phyloP scores from a whole-genome alignment of 805 yeast species.

The Clavispora vitiphila region DNA sequence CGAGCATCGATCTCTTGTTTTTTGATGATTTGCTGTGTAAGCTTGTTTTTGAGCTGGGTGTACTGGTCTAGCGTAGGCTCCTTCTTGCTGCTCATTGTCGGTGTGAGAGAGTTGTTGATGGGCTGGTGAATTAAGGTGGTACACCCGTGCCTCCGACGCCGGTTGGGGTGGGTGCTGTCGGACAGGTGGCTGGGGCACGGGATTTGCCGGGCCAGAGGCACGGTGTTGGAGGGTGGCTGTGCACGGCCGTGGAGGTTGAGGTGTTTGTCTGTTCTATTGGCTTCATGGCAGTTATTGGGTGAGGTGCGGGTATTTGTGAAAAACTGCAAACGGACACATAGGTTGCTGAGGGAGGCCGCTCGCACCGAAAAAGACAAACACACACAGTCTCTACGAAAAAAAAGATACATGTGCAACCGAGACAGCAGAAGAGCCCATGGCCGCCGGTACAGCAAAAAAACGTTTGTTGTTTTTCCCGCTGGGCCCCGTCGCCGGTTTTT shows the following conservation, averaged over 20 bases:
- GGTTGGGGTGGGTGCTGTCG: no score
- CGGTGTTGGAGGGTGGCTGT: no score
- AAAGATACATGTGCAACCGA: no score
- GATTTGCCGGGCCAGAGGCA: no score
- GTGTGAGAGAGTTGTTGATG: not conserved
- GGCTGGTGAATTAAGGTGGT: not conserved
- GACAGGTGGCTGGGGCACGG: no score
- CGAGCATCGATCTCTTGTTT: constrained; percentile 64
- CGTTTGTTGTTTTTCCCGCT: no score
- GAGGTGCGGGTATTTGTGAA: not conserved
- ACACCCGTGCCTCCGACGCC: not conserved
- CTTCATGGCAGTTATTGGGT: no score
- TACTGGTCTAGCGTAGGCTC: constrained; percentile 45
- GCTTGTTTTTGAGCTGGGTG: constrained; percentile 58
- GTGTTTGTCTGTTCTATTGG: no score
- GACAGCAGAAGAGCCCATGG: not conserved
- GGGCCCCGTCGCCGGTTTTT: no score
- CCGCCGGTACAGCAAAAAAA: no score
- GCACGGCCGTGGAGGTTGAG: no score
- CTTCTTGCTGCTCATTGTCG: constrained; percentile 15
- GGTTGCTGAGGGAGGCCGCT: no score
- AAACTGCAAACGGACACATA: not conserved
- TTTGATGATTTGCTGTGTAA: constrained; percentile 56
- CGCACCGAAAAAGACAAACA: not conserved
- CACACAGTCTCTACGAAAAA: not conserved